phyloP scores from a whole-genome alignment of 169 alveolate species.

The Neospora caninum region DNA sequence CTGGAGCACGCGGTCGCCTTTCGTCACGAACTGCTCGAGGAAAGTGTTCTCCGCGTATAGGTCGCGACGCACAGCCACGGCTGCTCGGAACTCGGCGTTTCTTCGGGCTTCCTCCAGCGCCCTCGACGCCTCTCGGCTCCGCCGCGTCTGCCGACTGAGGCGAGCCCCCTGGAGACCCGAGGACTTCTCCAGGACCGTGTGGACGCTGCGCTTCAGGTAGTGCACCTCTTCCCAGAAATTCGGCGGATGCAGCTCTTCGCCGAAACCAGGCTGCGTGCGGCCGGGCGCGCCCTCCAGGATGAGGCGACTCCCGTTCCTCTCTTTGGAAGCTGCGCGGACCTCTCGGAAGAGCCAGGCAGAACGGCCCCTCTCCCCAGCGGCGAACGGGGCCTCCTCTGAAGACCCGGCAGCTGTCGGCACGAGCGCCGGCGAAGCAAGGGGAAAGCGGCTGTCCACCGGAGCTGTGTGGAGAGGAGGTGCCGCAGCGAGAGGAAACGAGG shows the following conservation, averaged over 20 bases:
- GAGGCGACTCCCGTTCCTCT: too few species aligned
- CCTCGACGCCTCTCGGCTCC: neutral
- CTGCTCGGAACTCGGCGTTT: neutral
- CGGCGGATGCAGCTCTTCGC: neutral
- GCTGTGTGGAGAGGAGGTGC: too few species aligned
- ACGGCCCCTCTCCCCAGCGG: too few species aligned
- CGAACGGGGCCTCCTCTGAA: too few species aligned
- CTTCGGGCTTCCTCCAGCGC: neutral
- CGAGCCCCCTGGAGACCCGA: neutral
- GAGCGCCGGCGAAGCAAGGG: too few species aligned
- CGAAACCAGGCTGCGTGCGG: too few species aligned
- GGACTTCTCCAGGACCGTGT: neutral
- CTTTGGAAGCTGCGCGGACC: too few species aligned
- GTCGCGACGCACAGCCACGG: neutral
- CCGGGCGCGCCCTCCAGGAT: too few species aligned
- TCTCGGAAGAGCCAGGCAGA: too few species aligned
- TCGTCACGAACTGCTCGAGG: conserved; percentile 2
- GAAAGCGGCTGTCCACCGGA: too few species aligned
- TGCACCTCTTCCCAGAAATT: neutral
- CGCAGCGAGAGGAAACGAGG: too few species aligned
- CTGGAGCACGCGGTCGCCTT: conserved; percentile 20
- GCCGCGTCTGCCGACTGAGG: neutral
- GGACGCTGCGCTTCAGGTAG: neutral
- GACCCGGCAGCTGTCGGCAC: too few species aligned
- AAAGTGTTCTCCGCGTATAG: conserved; percentile 8